Base-by-base conservation (phyloP, 1,284 basidiomycete species). In the Dichomitus squalens region DNA sequence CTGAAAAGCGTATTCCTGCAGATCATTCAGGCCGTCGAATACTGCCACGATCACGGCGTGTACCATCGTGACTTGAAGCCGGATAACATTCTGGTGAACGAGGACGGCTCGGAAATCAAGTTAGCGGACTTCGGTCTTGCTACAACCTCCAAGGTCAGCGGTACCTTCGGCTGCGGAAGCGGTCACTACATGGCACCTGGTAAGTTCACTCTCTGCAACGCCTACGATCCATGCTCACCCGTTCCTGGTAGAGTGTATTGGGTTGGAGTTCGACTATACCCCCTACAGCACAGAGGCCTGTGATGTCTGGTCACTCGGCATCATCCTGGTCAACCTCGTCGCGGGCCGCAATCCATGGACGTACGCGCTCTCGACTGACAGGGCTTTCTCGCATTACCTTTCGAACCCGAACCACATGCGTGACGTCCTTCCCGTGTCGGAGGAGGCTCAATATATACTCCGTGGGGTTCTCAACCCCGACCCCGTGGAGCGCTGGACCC, bases 341-440 rank as follows among this genome's bases (percentile, higher is more conserved):
- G 90, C 90, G 57, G 91, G 92, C 18, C 85, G 91, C 41, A 93
- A 92, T 71, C 95, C 94, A 5, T 98, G 96, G 96, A 83, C 85
- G 61, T 80, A 83, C 64, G 94, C 96, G 4, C 84, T 79, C 47
- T 74, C 79, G 5, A 75, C 79, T 46, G 94, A 97, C 73, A 82
- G 86, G 52, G 87, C 86, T 39, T 96, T 92, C 76, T 71, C 77
- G 20, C 82, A 85, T 0, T 95, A 81, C 74, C 73, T 92, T 49
- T 73, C 80, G 48, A 80, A 93, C 64, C 80, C 78, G 39, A 73
- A 88, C 63, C 88, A 88, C 66, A 78, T 95, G 18, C 81, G 80
- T 18, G 72, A 82, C n/a, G 84, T 86, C 56, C 78, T 93, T 3
- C 90, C 90, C 16, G 89, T 95, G 65, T 90, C 89, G 8, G 65